Evolutionary conservation across 495 filamentous ascomycete species (phyloP).

Genomic region (Daldinia childiae): DNA sequence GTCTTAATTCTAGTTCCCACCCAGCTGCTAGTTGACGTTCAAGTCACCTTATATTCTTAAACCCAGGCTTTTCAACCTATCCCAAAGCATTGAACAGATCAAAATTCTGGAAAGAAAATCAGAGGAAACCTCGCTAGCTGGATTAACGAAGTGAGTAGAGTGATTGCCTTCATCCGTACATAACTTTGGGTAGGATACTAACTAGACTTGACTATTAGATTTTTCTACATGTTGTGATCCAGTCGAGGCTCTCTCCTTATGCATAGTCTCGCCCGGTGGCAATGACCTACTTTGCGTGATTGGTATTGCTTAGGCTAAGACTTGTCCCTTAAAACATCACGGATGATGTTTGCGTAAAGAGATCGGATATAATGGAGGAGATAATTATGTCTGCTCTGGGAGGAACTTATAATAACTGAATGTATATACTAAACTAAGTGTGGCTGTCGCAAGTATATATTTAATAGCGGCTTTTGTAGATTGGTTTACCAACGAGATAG

Average conservation of each 20-base stretch:
- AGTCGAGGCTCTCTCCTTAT: not conserved
- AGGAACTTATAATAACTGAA: not conserved
- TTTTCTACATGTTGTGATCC: not conserved
- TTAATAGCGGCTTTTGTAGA: not conserved
- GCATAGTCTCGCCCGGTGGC: not conserved
- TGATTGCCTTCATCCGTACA: not conserved
- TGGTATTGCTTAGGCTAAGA: not conserved
- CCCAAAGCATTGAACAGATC: too few species aligned
- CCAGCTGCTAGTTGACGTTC: too few species aligned
- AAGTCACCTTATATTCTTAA: too few species aligned
- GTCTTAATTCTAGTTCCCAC: not conserved
- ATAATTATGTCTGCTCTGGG: too few species aligned
- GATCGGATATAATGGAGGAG: not conserved
- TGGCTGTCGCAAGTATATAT: not conserved
- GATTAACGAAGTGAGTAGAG: not conserved
- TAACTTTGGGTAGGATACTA: not conserved
- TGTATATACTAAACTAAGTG: not conserved
- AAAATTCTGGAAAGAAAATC: too few species aligned
- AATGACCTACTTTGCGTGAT: not conserved
- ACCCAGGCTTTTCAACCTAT: too few species aligned
- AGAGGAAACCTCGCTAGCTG: too few species aligned
- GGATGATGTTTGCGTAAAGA: not conserved
- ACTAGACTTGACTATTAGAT: not conserved
- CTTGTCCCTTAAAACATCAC: not conserved
- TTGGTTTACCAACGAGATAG: not conserved